phyloP scores from a whole-genome alignment of 129 eudicot species.

The Saussurea involucrata region DNA sequence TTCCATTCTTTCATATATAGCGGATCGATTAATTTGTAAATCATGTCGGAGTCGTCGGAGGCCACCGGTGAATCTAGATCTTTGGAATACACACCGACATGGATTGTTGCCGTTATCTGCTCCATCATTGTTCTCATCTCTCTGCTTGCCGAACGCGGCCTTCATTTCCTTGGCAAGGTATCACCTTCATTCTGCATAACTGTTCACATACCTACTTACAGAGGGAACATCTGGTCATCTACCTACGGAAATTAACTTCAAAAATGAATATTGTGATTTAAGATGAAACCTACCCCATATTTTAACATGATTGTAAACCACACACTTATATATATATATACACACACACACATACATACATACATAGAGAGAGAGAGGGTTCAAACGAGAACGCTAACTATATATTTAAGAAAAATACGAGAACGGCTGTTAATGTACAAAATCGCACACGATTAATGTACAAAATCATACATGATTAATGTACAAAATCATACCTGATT shows the following conservation, averaged over 20 bases:
- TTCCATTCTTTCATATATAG: neutral
- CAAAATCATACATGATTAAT: no score
- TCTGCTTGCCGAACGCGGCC: slow-evolving; percentile 35
- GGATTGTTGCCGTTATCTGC: slow-evolving; percentile 35
- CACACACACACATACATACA: no score
- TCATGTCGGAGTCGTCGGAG: slow-evolving; percentile 16
- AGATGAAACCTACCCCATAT: neutral
- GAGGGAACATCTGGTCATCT: no score
- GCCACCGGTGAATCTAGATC: slow-evolving; percentile 20
- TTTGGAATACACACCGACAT: slow-evolving; percentile 38
- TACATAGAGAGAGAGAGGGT: no score
- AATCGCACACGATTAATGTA: no score
- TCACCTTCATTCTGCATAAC: neutral
- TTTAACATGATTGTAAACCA: no score
- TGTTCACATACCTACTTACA: neutral
- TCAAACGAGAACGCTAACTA: no score
- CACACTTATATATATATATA: no score
- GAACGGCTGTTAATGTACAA: no score
- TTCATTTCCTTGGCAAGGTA: slow-evolving; percentile 48
- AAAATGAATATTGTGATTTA: neutral
- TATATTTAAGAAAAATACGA: no score
- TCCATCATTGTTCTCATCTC: slow-evolving; percentile 34
- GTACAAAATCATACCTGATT: no score
- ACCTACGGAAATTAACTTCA: no score
- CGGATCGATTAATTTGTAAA: neutral